Evolutionary conservation across 495 filamentous ascomycete species (phyloP), one percentile per base, ranked within the genome.

Genomic region (Daldinia bambusicola): DNA sequence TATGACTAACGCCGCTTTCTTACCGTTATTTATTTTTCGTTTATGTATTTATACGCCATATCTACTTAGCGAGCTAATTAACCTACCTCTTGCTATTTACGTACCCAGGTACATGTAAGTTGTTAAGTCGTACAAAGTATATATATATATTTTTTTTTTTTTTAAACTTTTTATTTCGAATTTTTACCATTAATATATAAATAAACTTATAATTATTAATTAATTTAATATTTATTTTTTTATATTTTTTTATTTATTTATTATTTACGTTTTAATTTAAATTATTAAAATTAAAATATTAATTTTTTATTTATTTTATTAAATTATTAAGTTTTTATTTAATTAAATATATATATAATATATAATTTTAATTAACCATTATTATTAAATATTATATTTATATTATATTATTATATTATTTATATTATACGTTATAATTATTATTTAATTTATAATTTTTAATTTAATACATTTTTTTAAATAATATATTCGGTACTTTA

Each of bases 1-100:
- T 34, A 40, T 64, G 37, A 69, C 61, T 75, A 75, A 69, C 66
- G 65, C 43, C 4, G n/a, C 2, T 53, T 32, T 53, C 14, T 53
- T 20, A 2, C 1, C 2, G 16, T n/a, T n/a, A n/a, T n/a, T n/a
- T 48, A 48, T 20, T 48, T 20, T 2, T 1, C 20, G 10, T 2
- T 10, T 22, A 48, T 48, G 34, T 2, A 22, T 22, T 12, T 10
- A 48, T 22, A 10, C 3, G 8, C 0, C 20, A 48, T 48, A 22
- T 48, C 0, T 20, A 22, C 22, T 9, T 22, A 48, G 22, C 43
- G 18, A 48, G 6, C 18, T 7, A 10, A n/a, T n/a, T n/a, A n/a
- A n/a, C 20, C 1, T 36, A 36, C 1, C 26, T 26, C 26, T 26
- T 26, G 26, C 26, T 26, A 26, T n/a, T n/a, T n/a, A n/a, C n/a